These are phyloP conservation scores for Hemileccinum rubropunctum DNA, from an alignment of 768 basidiomycete species.

Conservation along the genomic window DNA sequence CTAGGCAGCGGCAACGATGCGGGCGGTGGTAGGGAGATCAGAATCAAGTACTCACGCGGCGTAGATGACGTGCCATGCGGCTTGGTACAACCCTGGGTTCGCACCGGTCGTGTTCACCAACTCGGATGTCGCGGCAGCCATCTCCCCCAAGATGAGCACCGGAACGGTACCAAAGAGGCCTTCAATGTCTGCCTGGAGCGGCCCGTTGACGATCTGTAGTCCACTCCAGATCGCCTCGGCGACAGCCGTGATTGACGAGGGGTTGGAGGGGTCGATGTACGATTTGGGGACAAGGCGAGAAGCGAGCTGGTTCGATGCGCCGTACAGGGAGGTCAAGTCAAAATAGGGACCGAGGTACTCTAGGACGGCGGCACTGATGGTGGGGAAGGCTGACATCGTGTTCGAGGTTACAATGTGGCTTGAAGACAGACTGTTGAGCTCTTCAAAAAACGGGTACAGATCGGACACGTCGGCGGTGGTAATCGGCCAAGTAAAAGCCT, in stretches of 20 bases:
- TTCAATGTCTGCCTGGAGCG: neutral
- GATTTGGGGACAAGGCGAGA: slow-evolving; percentile 22
- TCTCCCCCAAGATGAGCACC: neutral
- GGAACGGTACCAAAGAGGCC: slow-evolving; percentile 1
- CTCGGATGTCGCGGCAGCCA: slow-evolving; percentile 6
- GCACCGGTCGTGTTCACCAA: slow-evolving; percentile 11
- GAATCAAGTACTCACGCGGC: slow-evolving; percentile 4
- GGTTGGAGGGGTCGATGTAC: slow-evolving; percentile 10
- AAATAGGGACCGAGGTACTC: slow-evolving; percentile 10
- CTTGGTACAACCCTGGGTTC: slow-evolving; percentile 16
- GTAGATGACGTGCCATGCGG: slow-evolving; percentile 14
- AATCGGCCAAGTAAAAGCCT: slow-evolving; percentile 18
- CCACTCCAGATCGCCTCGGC: slow-evolving; percentile 20
- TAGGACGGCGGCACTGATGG: slow-evolving; percentile 7
- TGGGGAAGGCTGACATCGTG: slow-evolving; percentile 9
- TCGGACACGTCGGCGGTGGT: neutral
- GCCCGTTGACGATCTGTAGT: slow-evolving; percentile 9
- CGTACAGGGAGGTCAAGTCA: slow-evolving; percentile 12
- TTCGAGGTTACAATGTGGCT: slow-evolving; percentile 17
- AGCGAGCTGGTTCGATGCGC: slow-evolving; percentile 10
- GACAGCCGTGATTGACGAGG: slow-evolving; percentile 9
- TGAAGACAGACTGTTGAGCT: slow-evolving; percentile 9
- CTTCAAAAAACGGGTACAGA: slow-evolving; percentile 18
- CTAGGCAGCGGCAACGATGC: neutral
- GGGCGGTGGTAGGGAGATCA: neutral